A percentile compares a stretch with the other conserved stretches of the same genome.
Conservation (phyloP, 2,329 filamentous ascomycete genomes). For the Chaetomiaceae sp. region DNA sequence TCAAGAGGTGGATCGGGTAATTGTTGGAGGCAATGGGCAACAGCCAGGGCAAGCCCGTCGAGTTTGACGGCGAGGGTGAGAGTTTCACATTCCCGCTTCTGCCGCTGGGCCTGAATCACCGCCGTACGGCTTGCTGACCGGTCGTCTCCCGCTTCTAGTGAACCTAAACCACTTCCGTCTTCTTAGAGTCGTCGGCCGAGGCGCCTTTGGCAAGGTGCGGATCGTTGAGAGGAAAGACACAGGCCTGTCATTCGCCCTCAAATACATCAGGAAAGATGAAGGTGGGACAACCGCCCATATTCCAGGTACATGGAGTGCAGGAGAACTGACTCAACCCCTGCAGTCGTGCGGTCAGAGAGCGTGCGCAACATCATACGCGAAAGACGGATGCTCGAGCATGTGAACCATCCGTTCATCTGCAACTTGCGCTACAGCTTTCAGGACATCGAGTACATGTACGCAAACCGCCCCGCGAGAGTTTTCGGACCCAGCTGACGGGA, state of each 20-base stretch:
- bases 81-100: conserved; percentile 22
- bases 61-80: conserved; percentile 87
- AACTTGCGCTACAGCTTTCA: conserved; percentile 99
- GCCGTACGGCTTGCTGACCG: not conserved
- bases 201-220: conserved; percentile 96
- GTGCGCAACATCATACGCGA: conserved; percentile 98
- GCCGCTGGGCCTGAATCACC: no score
- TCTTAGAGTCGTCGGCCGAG: conserved; percentile 90
- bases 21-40: conserved; percentile 71
- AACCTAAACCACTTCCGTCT: conserved; percentile 97
- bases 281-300: conserved; percentile 46
- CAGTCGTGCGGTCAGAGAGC: conserved; percentile 94
- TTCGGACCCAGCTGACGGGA: conserved; percentile 37
- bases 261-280: conserved; percentile 99
- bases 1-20: not conserved
- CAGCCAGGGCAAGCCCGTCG: conserved; percentile 86
- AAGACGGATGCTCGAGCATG: conserved; percentile 93
- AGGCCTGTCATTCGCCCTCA: conserved; percentile 86
- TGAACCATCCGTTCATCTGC: conserved; percentile 97
- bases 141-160: conserved; percentile 46
- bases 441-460: conserved; percentile 96
- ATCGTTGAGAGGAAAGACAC: conserved; percentile 98
- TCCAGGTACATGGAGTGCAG: not conserved
- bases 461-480: not conserved
- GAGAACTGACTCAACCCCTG: conserved; percentile 5